Base-by-base conservation (phyloP, 176 grass and related monocot genomes). In the Bonia amplexicaulis region DNA sequence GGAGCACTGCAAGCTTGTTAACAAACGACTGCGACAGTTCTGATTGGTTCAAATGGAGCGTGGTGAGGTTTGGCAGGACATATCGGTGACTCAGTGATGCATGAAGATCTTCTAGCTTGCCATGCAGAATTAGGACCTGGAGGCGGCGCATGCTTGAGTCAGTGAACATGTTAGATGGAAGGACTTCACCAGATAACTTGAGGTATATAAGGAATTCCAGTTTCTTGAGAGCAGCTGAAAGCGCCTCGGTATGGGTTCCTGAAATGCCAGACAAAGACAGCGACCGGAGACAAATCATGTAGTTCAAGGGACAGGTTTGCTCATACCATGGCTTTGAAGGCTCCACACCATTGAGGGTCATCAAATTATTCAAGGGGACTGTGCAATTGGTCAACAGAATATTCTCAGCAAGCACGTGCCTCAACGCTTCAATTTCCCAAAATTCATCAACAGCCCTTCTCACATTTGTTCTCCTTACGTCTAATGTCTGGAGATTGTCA, bases 321-420 rank as follows among this genome's bases (percentile, higher is more conserved):
- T 84, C 75, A 27, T 79, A 22, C 87, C 87, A 89, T 6, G 60
- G 62, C 27, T 73, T 10, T 66, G 58, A 79, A 84, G 75, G 87
- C 19, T 79, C 58, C 26, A 48, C 19, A 8, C 81, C 81, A 11
- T 73, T 78, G 14, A 89, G 81, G 70, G 87, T 89, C 87, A 84
- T 89, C 74, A 89, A 80, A n/a, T 84, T 84, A 67, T 79, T 89
- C 81, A 89, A 48, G 67, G 75, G 76, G 60, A 84, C 81, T 55
- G 47, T 79, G 29, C 45, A 84, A 17, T 37, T 37, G 6, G 87
- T 68, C 68, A 89, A 84, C 39, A 84, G 0, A 9, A 88, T 71
- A 63, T 89, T 89, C 40, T 85, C 82, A 75, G 82, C 87, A 51
- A 89, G 87, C 27, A 89, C 87, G 74, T 89, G 82, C 41, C 87